phyloP scores from a whole-genome alignment of 2,329 filamentous ascomycete species.

The Verticillium klebahnii region DNA sequence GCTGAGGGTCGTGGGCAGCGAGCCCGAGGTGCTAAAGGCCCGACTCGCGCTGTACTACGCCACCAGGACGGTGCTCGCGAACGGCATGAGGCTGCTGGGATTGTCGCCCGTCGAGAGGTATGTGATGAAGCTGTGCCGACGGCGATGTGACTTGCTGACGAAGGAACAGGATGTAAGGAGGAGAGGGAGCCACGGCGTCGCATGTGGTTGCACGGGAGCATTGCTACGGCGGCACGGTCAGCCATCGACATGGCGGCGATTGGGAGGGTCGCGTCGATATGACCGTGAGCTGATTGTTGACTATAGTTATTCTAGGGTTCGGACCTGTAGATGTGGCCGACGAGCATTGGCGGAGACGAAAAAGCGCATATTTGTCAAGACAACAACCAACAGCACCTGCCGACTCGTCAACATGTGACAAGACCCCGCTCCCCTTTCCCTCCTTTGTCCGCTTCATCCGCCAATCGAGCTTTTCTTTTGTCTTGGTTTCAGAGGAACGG shows the following conservation, averaged over 20 bases:
- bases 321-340: neutral
- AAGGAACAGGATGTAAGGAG: constrained; percentile 9
- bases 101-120: constrained; percentile 64
- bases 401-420: neutral
- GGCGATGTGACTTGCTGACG: constrained; percentile 1
- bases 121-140: neutral
- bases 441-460: neutral
- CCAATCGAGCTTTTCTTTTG: neutral
- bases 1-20: constrained; percentile 75
- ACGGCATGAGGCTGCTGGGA: constrained; percentile 79
- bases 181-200: neutral
- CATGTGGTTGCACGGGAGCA: neutral
- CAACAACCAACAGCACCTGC: neutral
- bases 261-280: neutral
- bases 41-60: constrained; percentile 75
- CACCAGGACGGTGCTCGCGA: constrained; percentile 69
- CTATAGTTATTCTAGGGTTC: neutral
- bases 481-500: neutral
- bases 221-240: neutral
- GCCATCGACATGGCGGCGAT: neutral
- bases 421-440: neutral
- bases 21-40: constrained; percentile 65
- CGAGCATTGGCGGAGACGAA: neutral
- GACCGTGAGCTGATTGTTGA: neutral
- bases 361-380: neutral